Percentiles rank a stretch among this genome's conserved stretches.
Conservation (phyloP, 1,284 basidiomycete species). For the Papiliotrema fonsecae region DNA sequence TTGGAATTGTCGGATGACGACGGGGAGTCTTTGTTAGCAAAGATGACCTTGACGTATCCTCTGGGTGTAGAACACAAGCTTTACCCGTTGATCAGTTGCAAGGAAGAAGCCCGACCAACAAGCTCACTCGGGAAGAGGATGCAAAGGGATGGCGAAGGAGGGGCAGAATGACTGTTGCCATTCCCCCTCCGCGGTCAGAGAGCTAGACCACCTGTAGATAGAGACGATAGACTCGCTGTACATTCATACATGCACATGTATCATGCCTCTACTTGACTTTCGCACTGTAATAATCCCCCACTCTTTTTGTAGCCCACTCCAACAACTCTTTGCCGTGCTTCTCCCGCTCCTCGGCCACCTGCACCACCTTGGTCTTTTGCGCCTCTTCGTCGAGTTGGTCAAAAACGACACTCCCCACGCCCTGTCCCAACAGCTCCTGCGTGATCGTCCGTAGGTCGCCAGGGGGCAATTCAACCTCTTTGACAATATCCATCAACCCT, state of each 20-base stretch:
- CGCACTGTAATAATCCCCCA: slow-evolving; percentile 29
- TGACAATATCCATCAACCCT: slow-evolving; percentile 30
- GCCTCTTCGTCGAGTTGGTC: slow-evolving; percentile 2
- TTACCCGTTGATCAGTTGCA: slow-evolving; percentile 38
- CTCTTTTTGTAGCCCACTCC: slow-evolving; percentile 24
- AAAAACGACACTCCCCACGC: slow-evolving; percentile 22
- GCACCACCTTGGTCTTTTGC: not conserved
- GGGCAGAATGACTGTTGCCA: no score
- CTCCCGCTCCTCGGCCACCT: not conserved
- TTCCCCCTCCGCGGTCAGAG: no score
- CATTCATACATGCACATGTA: no score
- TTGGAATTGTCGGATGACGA: slow-evolving; percentile 54
- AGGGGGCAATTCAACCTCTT: slow-evolving; percentile 21
- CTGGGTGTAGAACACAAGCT: slow-evolving; percentile 75
- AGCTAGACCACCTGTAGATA: no score
- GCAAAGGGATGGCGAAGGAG: no score
- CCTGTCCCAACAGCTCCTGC: slow-evolving; percentile 17
- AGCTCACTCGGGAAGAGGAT: not conserved
- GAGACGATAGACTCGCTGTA: no score
- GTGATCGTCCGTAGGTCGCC: slow-evolving; percentile 7
- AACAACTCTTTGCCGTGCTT: slow-evolving; percentile 22
- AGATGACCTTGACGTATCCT: slow-evolving; percentile 74
- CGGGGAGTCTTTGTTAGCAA: slow-evolving; percentile 53
- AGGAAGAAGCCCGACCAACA: not conserved
- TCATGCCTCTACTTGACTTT: slow-evolving; percentile 5